A percentile compares a stretch with the other conserved stretches of the same genome.
Evolutionary conservation across 2,329 filamentous ascomycete species (phyloP).

Genomic region (Rosellinia necatrix): DNA sequence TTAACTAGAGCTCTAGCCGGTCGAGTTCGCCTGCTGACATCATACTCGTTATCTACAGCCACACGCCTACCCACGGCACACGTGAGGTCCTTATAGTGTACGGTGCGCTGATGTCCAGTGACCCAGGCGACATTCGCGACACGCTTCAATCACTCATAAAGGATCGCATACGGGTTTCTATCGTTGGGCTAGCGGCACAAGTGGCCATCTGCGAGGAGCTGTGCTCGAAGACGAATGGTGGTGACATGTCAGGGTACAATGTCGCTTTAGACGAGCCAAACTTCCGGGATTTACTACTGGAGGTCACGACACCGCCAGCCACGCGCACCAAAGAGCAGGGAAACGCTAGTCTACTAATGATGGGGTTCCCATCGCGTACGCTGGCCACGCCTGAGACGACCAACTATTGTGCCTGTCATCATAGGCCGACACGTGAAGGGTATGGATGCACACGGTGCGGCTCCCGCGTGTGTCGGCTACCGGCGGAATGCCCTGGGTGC

Average conservation of each 20-base stretch:
- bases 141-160: conserved; percentile 79
- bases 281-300: conserved; percentile 86
- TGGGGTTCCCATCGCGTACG: conserved; percentile 92
- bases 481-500: conserved; percentile 89
- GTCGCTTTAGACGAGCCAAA: conserved; percentile 87
- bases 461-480: conserved; percentile 86
- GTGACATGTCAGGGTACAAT: conserved; percentile 75
- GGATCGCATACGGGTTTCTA: conserved; percentile 83
- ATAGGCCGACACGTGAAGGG: conserved; percentile 77
- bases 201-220: conserved; percentile 92
- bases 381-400: conserved; percentile 68
- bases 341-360: conserved; percentile 79
- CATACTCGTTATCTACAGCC: conserved; percentile 53
- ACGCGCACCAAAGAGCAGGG: conserved; percentile 67
- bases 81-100: conserved; percentile 91
- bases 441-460: conserved; percentile 90
- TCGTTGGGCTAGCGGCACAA: conserved; percentile 89
- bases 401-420: conserved; percentile 90
- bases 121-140: conserved; percentile 93
- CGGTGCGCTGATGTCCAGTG: conserved; percentile 85
- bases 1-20: neutral
- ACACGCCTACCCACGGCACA: conserved; percentile 91
- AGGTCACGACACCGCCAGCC: conserved; percentile 85
- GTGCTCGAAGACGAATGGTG: conserved; percentile 83
- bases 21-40: conserved; percentile 17